Conservation (phyloP, 2,329 filamentous ascomycete species). For the Diaporthe longicolla region DNA sequence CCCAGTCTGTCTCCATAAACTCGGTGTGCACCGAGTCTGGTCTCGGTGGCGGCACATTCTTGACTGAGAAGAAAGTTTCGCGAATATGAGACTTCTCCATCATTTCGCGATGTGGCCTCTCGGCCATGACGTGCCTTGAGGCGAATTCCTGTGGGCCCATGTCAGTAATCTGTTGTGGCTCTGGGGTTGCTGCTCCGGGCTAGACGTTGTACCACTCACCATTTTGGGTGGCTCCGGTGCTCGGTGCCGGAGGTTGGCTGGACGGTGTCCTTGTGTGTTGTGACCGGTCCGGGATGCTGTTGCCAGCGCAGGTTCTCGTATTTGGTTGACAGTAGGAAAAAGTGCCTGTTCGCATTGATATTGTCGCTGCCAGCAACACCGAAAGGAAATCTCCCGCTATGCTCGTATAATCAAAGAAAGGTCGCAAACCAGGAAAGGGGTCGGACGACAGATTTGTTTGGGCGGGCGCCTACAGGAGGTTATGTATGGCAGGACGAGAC, state of each 20-base stretch:
- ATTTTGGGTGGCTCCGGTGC: conserved; percentile 47
- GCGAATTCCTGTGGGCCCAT: conserved; percentile 51
- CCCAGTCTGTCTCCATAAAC: conserved; percentile 82
- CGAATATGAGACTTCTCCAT: conserved; percentile 63
- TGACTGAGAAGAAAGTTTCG: conserved; percentile 74
- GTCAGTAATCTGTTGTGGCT: conserved; percentile 34
- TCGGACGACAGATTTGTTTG: conserved; percentile 48
- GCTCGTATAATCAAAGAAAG: conserved; percentile 52
- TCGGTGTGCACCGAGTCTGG: conserved; percentile 81
- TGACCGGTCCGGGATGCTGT: conserved; percentile 50
- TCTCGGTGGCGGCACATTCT: conserved; percentile 65
- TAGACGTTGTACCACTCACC: conserved; percentile 48
- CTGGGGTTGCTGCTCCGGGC: not conserved
- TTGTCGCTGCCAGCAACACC: conserved; percentile 44
- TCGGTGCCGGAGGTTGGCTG: conserved; percentile 21
- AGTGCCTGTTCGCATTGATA: conserved; percentile 44
- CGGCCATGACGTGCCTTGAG: conserved; percentile 52
- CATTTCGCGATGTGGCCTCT: conserved; percentile 65
- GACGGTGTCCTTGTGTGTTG: conserved; percentile 18
- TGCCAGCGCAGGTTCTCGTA: conserved; percentile 54
- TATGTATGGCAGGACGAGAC: conserved; percentile 59
- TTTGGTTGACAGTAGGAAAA: conserved; percentile 37
- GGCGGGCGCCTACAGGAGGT: conserved; percentile 62
- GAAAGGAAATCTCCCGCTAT: conserved; percentile 52
- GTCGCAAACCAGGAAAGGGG: conserved; percentile 59